phyloP scores from a whole-genome alignment of 495 filamentous ascomycete species.

The Platismatia glauca region DNA sequence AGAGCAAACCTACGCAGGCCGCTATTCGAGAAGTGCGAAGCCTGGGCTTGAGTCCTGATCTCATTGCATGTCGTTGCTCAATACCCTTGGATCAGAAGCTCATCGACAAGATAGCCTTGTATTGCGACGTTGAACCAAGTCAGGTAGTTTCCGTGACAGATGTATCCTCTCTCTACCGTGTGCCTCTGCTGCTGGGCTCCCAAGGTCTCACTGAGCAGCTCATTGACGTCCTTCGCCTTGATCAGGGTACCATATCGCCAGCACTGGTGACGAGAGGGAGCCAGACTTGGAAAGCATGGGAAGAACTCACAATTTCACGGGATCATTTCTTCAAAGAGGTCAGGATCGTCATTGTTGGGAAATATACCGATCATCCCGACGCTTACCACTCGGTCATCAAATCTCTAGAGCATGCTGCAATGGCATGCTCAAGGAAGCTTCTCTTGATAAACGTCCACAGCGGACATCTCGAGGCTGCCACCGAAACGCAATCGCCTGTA shows the following conservation, averaged over 20 bases:
- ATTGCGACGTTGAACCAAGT: constrained; percentile 69
- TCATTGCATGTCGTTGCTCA: constrained; percentile 91
- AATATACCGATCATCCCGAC: constrained; percentile 77
- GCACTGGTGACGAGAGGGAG: constrained; percentile 48
- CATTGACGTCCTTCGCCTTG: constrained; percentile 48
- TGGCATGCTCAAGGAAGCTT: constrained; percentile 74
- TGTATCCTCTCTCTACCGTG: constrained; percentile 81
- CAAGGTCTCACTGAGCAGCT: constrained; percentile 64
- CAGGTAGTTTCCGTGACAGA: constrained; percentile 83
- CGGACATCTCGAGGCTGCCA: constrained; percentile 63
- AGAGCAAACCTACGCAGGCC: constrained; percentile 93
- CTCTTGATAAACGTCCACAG: constrained; percentile 78
- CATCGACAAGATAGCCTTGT: constrained; percentile 77
- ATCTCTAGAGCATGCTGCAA: constrained; percentile 80
- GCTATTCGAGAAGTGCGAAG: constrained; percentile 75
- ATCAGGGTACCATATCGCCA: constrained; percentile 37
- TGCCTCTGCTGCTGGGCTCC: constrained; percentile 76
- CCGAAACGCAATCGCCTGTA: constrained; percentile 48
- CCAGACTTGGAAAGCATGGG: constrained; percentile 67
- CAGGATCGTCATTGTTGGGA: constrained; percentile 80
- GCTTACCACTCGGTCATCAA: constrained; percentile 76
- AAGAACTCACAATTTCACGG: constrained; percentile 52
- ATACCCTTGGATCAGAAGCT: constrained; percentile 60
- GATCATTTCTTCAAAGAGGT: constrained; percentile 58
- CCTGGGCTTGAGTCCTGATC: constrained; percentile 75